Base-by-base conservation (phyloP, 2,329 filamentous ascomycete species). In the Fusarium sp. region DNA sequence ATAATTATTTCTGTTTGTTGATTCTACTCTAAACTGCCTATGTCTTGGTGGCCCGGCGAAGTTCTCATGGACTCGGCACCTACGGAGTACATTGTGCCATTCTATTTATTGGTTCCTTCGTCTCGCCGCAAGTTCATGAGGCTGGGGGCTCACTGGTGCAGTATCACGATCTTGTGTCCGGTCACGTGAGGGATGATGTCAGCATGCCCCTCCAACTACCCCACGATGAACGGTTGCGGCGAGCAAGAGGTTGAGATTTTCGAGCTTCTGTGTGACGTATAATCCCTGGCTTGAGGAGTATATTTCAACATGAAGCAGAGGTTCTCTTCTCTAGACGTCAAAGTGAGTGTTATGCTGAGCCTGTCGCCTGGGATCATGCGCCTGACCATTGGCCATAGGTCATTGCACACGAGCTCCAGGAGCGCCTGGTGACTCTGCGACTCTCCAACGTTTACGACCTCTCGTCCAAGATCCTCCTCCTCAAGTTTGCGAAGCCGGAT, bases 361-460 rank as follows among this genome's bases (percentile, higher is more conserved):
- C 16, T 35, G 10, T n/a, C 56, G 10, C 45, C n/a, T 34, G 11
- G 6, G 34, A 16, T 9, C 37, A 18, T 52, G 50, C 11, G 35
- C 39, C 70, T 75, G 62, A 75, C 64, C 35, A 5, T 54, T 20
- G 25, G 34, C 41, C 23, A 62, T 80, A 97, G 94, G 95, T 97
- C 84, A 97, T 98, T 81, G 93, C 95, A 66, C 94, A 97, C 82
- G 97, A 99, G 89, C 93, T 99, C 72, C 92, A 95, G 69, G 87
- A 90, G 73, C 90, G 89, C 74, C 89, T 99, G 64, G 90, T 93
- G 68, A 91, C 91, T 68, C 88, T 98, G 72, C 94, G 97, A 73
- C 90, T 98, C 60, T 91, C 94, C 72, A 99, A 99, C 81, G 92
- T 98, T 82, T 98, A 99, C 86, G 97, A 99, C 83, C 91, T 99